phyloP scores from a whole-genome alignment of 352 stramenopile genomes.

The Globisporangium carolinianum region DNA sequence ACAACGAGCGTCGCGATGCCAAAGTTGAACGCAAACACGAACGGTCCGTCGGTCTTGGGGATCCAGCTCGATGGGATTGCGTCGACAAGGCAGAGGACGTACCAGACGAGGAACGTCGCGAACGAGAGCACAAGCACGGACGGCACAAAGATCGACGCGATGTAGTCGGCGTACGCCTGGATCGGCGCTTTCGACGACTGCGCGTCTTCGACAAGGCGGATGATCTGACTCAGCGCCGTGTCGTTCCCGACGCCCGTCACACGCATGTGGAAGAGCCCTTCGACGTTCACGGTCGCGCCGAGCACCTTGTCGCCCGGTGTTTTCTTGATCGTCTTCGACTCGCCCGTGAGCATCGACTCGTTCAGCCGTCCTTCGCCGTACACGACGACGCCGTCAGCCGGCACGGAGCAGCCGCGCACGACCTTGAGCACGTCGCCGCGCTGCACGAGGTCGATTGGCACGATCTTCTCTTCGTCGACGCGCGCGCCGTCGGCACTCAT shows the following conservation, averaged over 20 bases:
- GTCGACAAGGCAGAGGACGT: constrained; percentile 57
- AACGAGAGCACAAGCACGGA: constrained; percentile 90
- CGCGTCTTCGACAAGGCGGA: constrained; percentile 97
- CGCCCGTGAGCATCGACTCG: constrained; percentile 94
- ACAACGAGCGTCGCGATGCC: constrained; percentile 97
- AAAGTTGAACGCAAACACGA: constrained; percentile 97
- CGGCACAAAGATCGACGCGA: constrained; percentile 95
- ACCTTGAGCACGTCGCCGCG: constrained; percentile 92
- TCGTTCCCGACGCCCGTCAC: constrained; percentile 91
- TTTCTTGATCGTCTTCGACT: constrained; percentile 94
- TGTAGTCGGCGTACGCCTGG: constrained; percentile 95
- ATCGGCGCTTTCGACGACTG: constrained; percentile 98
- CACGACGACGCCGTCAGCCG: constrained; percentile 90
- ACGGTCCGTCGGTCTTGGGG: constrained; percentile 57
- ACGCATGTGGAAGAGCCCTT: constrained; percentile 89
- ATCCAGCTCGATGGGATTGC: constrained; percentile 65
- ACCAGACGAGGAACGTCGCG: constrained; percentile 95
- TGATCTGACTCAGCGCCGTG: constrained; percentile 96
- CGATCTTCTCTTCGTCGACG: constrained; percentile 63
- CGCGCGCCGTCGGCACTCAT: constrained; percentile 48
- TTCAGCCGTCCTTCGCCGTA: constrained; percentile 89
- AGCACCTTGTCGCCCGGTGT: constrained; percentile 74
- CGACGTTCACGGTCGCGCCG: constrained; percentile 89
- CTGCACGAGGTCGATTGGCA: constrained; percentile 87
- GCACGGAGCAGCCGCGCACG: constrained; percentile 87